Evolutionary conservation across 1,284 basidiomycete genomes (phyloP), one percentile per base, ranked within the genome.

Genomic region (Pholiota adiposa): DNA sequence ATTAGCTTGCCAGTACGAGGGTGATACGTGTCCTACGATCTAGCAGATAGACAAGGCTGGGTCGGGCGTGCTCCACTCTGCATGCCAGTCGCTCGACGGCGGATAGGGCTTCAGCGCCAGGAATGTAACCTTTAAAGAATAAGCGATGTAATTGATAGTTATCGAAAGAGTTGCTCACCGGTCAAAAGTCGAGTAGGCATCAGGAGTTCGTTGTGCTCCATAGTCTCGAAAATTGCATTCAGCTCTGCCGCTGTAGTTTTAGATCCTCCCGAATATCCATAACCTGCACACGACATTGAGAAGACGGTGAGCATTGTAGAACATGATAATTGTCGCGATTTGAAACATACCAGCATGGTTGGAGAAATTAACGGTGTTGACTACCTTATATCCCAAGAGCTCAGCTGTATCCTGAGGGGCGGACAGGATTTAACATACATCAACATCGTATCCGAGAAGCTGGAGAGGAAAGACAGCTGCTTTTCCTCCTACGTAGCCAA

Each of bases 381-480:
- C 85, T 23, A 93, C 90, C 85, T 99, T 83, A 12, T 60, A 59
- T 56, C 31, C 54, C 41, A 21, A 33, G 34, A 60, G 59, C 49
- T 70, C 59, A 83, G 76, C 61, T 79, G 54, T 51, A 21, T 43
- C 19, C 38, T 25, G 44, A 38, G 3, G 8, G 18, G n/a, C 27
- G 33, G 41, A 33, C 36, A 29, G 29, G 56, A 31, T 51, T 29
- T 53, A 54, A 83, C 82, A 85, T 85, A 94, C 94, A 78, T 99
- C 97, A 41, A 98, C 96, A 66, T 99, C 96, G 77, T 93, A 98
- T 23, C 96, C 97, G 46, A 98, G 84, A 61, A 94, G 89, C 75
- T 98, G 96, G 14, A 98, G 83, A 0, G 97, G 96, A 71, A 99
- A 98, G 0, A 94, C 91, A 0, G 97, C 97, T 2, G 96, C 94